phyloP scores from a whole-genome alignment of 495 filamentous ascomycete genomes.

The Hypoxylon rickii region DNA sequence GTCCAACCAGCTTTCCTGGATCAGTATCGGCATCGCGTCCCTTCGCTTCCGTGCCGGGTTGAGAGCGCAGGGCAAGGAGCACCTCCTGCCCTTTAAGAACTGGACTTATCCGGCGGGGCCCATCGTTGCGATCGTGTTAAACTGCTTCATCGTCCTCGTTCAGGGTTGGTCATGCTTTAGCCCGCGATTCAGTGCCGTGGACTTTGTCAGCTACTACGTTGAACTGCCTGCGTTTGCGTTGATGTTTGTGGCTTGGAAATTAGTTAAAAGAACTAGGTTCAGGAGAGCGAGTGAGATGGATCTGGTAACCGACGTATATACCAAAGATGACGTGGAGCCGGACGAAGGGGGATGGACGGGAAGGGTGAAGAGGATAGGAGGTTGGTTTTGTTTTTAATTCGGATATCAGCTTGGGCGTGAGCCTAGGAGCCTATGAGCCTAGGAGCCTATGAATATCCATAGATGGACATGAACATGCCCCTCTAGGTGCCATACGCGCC shows the following conservation, averaged over 20 bases:
- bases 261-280: constrained; percentile 52
- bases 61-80: constrained; percentile 56
- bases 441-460: no score
- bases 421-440: no score
- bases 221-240: constrained; percentile 59
- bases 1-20: constrained; percentile 67
- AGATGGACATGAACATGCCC: no score
- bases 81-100: constrained; percentile 64
- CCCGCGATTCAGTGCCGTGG: constrained; percentile 53
- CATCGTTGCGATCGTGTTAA: constrained; percentile 55
- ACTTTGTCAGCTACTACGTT: constrained; percentile 61
- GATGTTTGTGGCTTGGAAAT: constrained; percentile 60
- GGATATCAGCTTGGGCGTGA: background rate
- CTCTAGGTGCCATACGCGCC: no score
- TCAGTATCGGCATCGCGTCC: constrained; percentile 61
- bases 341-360: constrained; percentile 19
- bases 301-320: constrained; percentile 43
- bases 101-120: constrained; percentile 65
- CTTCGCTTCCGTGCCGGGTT: constrained; percentile 63
- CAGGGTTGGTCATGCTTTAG: constrained; percentile 66
- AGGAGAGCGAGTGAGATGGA: constrained; percentile 58
- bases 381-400: constrained; percentile 28
- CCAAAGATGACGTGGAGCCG: constrained; percentile 27
- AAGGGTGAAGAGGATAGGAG: constrained; percentile 18
- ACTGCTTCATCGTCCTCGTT: constrained; percentile 60